Percentiles rank a stretch among this genome's conserved stretches.
These are phyloP conservation scores for Phytophthora fragariaefolia DNA, from an alignment of 352 stramenopile genomes.

Conservation along the genomic window DNA sequence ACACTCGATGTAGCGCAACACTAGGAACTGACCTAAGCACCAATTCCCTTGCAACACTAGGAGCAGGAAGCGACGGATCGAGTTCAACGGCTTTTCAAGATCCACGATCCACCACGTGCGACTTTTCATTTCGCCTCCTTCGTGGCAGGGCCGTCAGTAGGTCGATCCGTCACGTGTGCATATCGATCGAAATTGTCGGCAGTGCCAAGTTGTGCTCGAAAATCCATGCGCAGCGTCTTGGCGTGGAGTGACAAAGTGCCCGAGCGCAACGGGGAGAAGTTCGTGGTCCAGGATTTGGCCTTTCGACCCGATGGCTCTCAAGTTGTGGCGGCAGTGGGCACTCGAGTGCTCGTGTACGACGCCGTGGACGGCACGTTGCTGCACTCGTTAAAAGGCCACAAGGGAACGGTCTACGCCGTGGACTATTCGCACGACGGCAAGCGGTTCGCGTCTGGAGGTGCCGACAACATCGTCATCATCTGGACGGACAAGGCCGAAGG, in stretches of 20 bases:
- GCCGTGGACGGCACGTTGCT: slow-evolving; percentile 89
- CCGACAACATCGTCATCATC: slow-evolving; percentile 97
- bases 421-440: slow-evolving; percentile 92
- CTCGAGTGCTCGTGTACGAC: slow-evolving; percentile 94
- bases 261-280: slow-evolving; percentile 88
- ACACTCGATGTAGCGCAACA: too few relatives aligned
- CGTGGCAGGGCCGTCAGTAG: slow-evolving; percentile 7
- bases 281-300: slow-evolving; percentile 88
- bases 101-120: slow-evolving; percentile 40
- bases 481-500: slow-evolving; percentile 95
- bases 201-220: not conserved
- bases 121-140: slow-evolving; percentile 46
- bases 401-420: slow-evolving; percentile 93
- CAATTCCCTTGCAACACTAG: too few relatives aligned
- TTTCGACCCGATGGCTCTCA: slow-evolving; percentile 91
- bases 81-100: slow-evolving; percentile 38
- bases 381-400: slow-evolving; percentile 92
- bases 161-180: too few relatives aligned
- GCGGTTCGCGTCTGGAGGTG: slow-evolving; percentile 92
- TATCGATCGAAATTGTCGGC: too few relatives aligned
- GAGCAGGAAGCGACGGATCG: not conserved
- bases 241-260: slow-evolving; percentile 90
- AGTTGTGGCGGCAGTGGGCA: slow-evolving; percentile 92
- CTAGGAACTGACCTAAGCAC: too few relatives aligned
- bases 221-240: slow-evolving; percentile 74